Percentiles rank a stretch among this genome's conserved stretches.
Conservation (phyloP, 345 rosid species). For the Populus simonii region DNA sequence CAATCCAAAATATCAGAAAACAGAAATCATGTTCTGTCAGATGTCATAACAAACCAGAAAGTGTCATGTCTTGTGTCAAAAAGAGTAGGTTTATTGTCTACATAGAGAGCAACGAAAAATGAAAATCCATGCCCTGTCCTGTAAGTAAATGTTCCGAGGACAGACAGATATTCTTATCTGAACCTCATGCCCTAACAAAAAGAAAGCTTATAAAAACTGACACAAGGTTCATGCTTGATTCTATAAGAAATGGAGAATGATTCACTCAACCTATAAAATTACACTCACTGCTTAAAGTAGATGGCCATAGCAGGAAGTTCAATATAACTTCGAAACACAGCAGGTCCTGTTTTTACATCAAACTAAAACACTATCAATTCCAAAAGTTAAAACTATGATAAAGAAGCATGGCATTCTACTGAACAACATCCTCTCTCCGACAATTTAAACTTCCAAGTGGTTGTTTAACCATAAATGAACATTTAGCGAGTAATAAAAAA, state of each 20-base stretch:
- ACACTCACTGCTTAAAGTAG: not conserved
- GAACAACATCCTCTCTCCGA: not conserved
- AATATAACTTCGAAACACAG: not conserved
- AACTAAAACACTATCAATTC: not conserved
- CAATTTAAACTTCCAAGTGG: not conserved
- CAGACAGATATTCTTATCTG: not conserved
- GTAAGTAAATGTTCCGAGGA: not conserved
- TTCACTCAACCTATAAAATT: not conserved
- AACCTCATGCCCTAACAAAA: not conserved
- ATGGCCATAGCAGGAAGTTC: not conserved
- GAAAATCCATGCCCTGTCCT: not conserved
- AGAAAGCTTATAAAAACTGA: not conserved
- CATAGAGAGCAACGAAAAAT: not conserved
- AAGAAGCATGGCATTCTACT: not conserved
- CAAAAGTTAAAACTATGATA: not conserved
- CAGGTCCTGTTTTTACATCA: not conserved
- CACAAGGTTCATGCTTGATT: not conserved
- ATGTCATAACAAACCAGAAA: not conserved
- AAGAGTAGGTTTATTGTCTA: not conserved
- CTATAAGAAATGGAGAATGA: not conserved
- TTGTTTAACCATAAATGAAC: not conserved
- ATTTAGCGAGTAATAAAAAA: not conserved
- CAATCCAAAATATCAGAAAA: not conserved
- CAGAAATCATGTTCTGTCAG: constrained; percentile 6
- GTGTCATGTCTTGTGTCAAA: not conserved